Evolutionary conservation across 805 yeast genomes (phyloP).

Genomic region (Cyberlindnera veronae): DNA sequence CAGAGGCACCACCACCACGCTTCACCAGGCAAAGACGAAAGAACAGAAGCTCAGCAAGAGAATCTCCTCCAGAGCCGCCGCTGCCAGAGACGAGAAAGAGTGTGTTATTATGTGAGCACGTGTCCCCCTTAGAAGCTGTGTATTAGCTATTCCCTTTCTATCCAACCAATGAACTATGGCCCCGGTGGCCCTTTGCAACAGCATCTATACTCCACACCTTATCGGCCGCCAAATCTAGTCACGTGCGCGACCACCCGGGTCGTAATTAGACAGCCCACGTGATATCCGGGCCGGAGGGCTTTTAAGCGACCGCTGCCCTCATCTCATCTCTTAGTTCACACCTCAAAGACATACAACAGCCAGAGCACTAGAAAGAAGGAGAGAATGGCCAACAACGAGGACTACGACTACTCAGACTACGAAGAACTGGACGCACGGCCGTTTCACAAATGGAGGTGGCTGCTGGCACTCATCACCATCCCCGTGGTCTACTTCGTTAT

Average conservation of each 20-base stretch:
- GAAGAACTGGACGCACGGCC: constrained; percentile 8
- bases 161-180: too few relatives aligned
- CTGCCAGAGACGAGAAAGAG: constrained; percentile 14
- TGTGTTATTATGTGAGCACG: constrained; percentile 19
- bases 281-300: too few relatives aligned
- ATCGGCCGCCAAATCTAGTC: too few relatives aligned
- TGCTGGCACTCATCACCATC: background rate
- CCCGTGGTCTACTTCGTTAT: constrained; percentile 10
- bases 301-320: too few relatives aligned
- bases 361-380: background rate
- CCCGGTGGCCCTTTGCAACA: too few relatives aligned
- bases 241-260: too few relatives aligned
- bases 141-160: too few relatives aligned
- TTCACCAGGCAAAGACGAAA: constrained; percentile 1
- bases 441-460: background rate
- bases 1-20: constrained; percentile 1
- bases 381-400: constrained; percentile 1
- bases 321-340: too few relatives aligned
- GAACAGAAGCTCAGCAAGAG: constrained; percentile 9
- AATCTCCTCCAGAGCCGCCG: constrained; percentile 6
- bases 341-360: too few relatives aligned
- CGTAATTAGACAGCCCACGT: too few relatives aligned
- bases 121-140: too few relatives aligned
- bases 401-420: constrained; percentile 7
- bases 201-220: too few relatives aligned